Evolutionary conservation across 345 rosid species (phyloP), one percentile per base, ranked within the genome.

Genomic region (Orychophragmus violaceus): DNA sequence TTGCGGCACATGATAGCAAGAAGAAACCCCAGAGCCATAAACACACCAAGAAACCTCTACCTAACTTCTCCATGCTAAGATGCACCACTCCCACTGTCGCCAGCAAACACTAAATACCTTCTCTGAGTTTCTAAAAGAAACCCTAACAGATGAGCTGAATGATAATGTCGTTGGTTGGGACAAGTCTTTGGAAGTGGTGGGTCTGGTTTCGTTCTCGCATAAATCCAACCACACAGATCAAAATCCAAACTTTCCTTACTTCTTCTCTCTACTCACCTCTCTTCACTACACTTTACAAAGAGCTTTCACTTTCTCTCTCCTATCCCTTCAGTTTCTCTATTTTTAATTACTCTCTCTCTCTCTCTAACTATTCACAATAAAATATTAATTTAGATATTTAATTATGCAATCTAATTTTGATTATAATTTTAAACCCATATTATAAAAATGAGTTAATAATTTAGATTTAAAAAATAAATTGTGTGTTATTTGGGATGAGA

Each of bases 1-100:
- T 84, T 8, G 95, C 81, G 10, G 85, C 92, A 57, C n/a, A 80
- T 17, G 83, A 70, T 18, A 78, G 56, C 8, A 84, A 79, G 63
- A 79, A 42, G 70, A 85, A 36, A 37, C 83, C 75, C 76, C 71
- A 76, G 0, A 88, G 53, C 56, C 80, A 80, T 35, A 80, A 75
- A 54, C 80, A 27, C 70, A 78, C 42, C 12, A 71, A 65, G 71
- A 77, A 23, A 48, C 76, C 74, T 74, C 52, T 71, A 53, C 36
- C 66, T 10, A 64, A 9, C 62, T 69, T 11, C 76, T 51, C 78
- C 59, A 37, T 76, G 49, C 84, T 70, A 76, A 62, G 70, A 84
- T 59, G 72, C 63, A 23, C 72, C 60, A 17, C 49, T 49, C 64
- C 80, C 85, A 75, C 71, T 59, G 56, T 56, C 59, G 3, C 42